phyloP scores from a whole-genome alignment of 345 rosid species.

The Ceriops zippeliana region DNA sequence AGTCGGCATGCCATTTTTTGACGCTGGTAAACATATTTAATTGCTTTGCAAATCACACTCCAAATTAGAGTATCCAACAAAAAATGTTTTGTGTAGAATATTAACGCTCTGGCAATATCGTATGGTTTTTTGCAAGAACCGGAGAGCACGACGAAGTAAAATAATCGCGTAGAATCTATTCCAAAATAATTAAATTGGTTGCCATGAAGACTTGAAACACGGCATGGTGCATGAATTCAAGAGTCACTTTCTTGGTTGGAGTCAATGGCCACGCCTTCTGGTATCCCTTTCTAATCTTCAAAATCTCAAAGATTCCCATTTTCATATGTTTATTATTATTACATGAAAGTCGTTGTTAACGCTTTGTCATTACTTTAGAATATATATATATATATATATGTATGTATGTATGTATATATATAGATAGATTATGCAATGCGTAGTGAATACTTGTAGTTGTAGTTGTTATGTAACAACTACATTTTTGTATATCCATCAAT shows the following conservation, averaged over 20 bases:
- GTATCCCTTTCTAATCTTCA: background rate
- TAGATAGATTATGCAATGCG: too few relatives aligned
- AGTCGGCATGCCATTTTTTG: background rate
- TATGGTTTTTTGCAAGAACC: background rate
- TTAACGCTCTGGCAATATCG: background rate
- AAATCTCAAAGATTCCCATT: slow-evolving; percentile 12
- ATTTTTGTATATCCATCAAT: too few relatives aligned
- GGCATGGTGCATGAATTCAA: background rate
- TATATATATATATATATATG: too few relatives aligned
- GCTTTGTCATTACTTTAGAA: background rate
- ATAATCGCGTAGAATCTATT: slow-evolving; percentile 25
- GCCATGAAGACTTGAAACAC: background rate
- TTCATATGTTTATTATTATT: background rate
- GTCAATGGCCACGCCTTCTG: background rate
- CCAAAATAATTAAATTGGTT: slow-evolving; percentile 11
- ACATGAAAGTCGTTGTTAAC: background rate
- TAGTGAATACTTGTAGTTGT: too few relatives aligned
- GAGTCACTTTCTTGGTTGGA: slow-evolving; percentile 8
- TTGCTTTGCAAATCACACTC: background rate
- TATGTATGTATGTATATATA: too few relatives aligned
- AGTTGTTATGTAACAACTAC: too few relatives aligned
- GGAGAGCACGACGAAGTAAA: background rate
- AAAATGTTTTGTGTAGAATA: background rate
- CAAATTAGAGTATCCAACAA: slow-evolving; percentile 11
- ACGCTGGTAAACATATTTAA: background rate